These are phyloP conservation scores for Diutina neorugosa DNA, from an alignment of 1,139 yeast genomes.

Conservation along the genomic window DNA sequence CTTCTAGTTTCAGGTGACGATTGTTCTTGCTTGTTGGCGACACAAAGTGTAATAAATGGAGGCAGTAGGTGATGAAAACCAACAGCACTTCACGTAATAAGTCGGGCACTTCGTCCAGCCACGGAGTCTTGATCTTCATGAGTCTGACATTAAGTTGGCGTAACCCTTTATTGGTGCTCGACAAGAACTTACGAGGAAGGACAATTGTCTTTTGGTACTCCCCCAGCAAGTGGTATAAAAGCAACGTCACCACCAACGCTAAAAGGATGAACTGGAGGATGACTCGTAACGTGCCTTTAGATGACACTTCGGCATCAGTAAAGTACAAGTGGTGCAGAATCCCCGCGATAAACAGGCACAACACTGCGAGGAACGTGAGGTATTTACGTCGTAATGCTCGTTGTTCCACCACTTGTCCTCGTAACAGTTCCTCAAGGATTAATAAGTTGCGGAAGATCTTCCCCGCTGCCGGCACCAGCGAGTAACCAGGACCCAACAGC, in stretches of 20 bases:
- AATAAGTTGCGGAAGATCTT: slow-evolving; percentile 69
- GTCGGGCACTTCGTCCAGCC: slow-evolving; percentile 42
- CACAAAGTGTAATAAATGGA: slow-evolving; percentile 20
- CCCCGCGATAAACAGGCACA: slow-evolving; percentile 32
- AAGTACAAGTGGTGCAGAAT: slow-evolving; percentile 30
- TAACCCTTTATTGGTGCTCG: slow-evolving; percentile 76
- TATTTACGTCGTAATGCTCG: slow-evolving; percentile 61
- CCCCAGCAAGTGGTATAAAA: slow-evolving; percentile 77
- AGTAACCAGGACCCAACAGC: background rate
- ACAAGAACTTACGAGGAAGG: slow-evolving; percentile 64
- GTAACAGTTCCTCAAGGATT: slow-evolving; percentile 71
- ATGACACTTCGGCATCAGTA: slow-evolving; percentile 10
- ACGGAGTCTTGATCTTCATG: slow-evolving; percentile 54
- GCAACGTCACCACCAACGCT: slow-evolving; percentile 58
- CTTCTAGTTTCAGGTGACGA: slow-evolving; percentile 25
- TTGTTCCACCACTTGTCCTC: slow-evolving; percentile 72
- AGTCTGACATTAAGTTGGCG: slow-evolving; percentile 70
- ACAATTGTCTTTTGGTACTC: slow-evolving; percentile 80
- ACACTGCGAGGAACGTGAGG: slow-evolving; percentile 49
- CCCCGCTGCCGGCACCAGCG: slow-evolving; percentile 40
- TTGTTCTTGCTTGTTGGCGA: slow-evolving; percentile 24
- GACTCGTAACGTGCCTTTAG: slow-evolving; percentile 27
- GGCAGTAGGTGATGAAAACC: slow-evolving; percentile 17
- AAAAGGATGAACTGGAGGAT: slow-evolving; percentile 50
- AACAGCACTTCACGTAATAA: slow-evolving; percentile 26